Evolutionary conservation across 2,329 filamentous ascomycete species (phyloP), one percentile per base, ranked within the genome.

Genomic region (Fusarium nisikadoi): DNA sequence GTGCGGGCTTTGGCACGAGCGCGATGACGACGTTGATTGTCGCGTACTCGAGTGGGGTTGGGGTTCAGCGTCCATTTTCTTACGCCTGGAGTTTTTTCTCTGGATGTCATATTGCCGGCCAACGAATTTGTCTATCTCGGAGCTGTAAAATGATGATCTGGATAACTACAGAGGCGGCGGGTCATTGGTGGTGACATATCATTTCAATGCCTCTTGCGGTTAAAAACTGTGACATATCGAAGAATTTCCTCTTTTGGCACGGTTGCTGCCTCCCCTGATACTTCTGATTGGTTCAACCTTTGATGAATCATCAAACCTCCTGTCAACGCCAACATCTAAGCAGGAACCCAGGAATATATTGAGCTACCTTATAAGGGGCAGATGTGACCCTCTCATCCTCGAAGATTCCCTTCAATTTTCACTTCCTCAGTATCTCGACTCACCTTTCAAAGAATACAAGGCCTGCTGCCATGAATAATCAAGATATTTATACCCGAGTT

Each of bases 11-110:
- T 83, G 45, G 82, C 80, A 35, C 83, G 79, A 13, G 84, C 84
- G 8, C 86, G 83, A 71, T 87, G 85, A 29, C 85, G 82, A 42
- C 86, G 83, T 73, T 87, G 85, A 69, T 87, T 88, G 49, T 87
- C 83, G n/a, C 85, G 84, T 20, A 86, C 82, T 12, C 86, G 81
- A 13, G 71, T 72, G 6, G 78, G 75, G 27, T 81, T 78, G 62
- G 82, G 76, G 35, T 55, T 71, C 10, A 58, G 36, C 9, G 68
- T 62, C 68, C 68, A 71, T 45, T 59, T 71, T 13, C 17, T 17
- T 9, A 56, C 23, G 19, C 20, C 20, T 10, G 49, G 49, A 5
- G 13, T 5, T 17, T n/a, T 53, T 7, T n/a, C 14, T 17, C 19
- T 7, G 8, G 10, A n/a, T n/a, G 8, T n/a, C 49, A 53, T 53